phyloP scores from a whole-genome alignment of 106 monocot species.

The Chionographis japonica region DNA sequence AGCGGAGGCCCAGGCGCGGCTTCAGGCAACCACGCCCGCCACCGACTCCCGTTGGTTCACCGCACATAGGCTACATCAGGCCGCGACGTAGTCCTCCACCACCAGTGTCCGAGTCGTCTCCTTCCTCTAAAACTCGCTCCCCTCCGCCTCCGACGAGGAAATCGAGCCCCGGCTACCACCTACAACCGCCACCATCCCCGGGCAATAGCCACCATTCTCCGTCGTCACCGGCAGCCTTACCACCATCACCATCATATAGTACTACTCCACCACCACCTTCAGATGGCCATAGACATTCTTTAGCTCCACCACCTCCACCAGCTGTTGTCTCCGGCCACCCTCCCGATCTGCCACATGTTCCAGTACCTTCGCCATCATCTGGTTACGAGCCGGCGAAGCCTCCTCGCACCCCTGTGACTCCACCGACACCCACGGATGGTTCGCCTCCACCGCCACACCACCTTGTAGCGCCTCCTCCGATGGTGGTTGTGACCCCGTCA shows the following conservation, averaged over 20 bases:
- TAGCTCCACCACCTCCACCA: background rate
- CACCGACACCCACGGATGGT: background rate
- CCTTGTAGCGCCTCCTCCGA: background rate
- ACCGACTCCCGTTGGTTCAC: background rate
- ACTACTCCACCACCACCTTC: background rate
- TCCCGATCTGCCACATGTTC: no score
- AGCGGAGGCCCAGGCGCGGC: background rate
- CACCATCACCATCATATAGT: no score
- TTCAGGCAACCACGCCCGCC: conserved; percentile 4
- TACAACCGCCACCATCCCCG: conserved; percentile 6
- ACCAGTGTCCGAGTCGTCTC: conserved; percentile 8
- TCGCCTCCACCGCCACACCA: background rate
- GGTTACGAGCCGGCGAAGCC: background rate
- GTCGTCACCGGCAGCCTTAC: background rate
- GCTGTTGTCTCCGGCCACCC: no score
- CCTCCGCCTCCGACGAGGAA: background rate
- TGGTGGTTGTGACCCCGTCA: background rate
- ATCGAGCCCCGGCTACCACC: background rate
- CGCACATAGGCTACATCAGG: background rate
- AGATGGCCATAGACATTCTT: background rate
- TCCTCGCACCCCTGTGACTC: background rate
- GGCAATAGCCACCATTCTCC: background rate
- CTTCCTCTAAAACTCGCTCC: conserved; percentile 11
- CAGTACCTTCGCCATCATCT: background rate
- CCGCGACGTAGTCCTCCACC: conserved; percentile 13